A percentile compares a stretch with the other conserved stretches of the same genome.
phyloP scores from a whole-genome alignment of 176 grass and related monocot species.

The Raddia guianensis region DNA sequence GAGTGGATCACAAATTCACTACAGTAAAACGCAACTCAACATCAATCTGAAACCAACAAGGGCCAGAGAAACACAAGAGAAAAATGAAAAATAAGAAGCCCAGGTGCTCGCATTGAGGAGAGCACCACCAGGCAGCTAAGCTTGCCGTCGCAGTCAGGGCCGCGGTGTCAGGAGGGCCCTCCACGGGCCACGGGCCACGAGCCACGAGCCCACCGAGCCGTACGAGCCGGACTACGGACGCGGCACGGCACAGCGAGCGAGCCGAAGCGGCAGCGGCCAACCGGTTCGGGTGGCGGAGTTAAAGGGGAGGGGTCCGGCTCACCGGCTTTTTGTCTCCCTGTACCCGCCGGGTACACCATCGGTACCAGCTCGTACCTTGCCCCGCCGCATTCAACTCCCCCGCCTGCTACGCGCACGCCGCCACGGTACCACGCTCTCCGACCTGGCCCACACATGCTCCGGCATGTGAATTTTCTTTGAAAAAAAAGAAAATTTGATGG shows the following conservation, averaged over 20 bases:
- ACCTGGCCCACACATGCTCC: too few relatives aligned
- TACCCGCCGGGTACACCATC: constrained; percentile 39
- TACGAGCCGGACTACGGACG: constrained; percentile 39
- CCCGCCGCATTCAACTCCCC: fast-evolving
- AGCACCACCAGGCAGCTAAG: not conserved
- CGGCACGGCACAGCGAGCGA: not conserved
- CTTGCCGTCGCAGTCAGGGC: not conserved
- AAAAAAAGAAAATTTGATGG: too few relatives aligned
- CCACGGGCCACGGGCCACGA: too few relatives aligned
- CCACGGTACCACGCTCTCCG: too few relatives aligned
- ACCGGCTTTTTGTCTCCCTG: constrained; percentile 31
- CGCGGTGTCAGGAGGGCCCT: too few relatives aligned
- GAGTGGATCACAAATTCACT: too few relatives aligned
- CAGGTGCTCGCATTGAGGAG: not conserved
- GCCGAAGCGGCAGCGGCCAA: not conserved
- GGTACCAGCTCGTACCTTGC: constrained; percentile 23
- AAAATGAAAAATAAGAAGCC: too few relatives aligned
- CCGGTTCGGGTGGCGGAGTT: not conserved
- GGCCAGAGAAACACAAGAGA: not conserved
- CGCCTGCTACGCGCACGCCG: not conserved
- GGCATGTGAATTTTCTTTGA: too few relatives aligned
- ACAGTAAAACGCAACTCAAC: too few relatives aligned
- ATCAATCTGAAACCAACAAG: too few relatives aligned
- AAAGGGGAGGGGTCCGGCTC: constrained; percentile 31
- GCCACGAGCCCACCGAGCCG: not conserved